Conservation (phyloP, 176 grass and related monocot species). For the Coix lacrymajobi region DNA sequence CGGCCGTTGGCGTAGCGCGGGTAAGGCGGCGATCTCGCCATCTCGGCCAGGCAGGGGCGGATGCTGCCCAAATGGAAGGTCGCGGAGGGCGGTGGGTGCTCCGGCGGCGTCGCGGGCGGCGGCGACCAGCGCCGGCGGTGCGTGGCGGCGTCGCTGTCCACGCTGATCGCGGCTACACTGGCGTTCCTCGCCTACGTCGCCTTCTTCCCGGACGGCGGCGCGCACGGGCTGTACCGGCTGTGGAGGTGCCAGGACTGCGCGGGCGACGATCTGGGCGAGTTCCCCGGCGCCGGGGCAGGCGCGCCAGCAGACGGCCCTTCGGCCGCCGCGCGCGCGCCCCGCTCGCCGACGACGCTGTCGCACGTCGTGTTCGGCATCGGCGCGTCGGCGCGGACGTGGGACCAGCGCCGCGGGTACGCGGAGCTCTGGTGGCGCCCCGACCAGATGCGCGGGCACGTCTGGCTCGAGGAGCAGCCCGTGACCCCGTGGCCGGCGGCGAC, state of each 20-base stretch:
- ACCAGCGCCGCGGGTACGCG: conserved; percentile 51
- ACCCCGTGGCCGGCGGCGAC: conserved; percentile 41
- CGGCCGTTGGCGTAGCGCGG: neutral
- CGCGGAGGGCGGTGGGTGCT: conserved; percentile 6
- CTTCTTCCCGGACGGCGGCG: conserved; percentile 40
- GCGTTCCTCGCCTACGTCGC: conserved; percentile 57
- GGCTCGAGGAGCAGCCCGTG: conserved; percentile 69
- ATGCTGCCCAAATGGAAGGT: conserved; percentile 49
- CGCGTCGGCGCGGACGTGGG: conserved; percentile 62
- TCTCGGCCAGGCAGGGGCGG: neutral
- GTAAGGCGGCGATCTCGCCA: conserved; percentile 16
- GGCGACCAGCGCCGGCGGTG: conserved; percentile 37
- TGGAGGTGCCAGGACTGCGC: conserved; percentile 34
- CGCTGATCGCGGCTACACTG: conserved; percentile 46
- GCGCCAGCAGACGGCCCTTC: neutral
- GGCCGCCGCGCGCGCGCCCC: neutral
- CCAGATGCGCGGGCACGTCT: conserved; percentile 69
- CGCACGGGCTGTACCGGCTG: conserved; percentile 32
- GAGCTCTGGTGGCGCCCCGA: conserved; percentile 81
- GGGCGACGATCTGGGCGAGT: neutral
- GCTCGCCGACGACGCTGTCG: conserved; percentile 45
- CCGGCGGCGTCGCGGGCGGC: neutral
- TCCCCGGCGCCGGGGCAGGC: neutral
- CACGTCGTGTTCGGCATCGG: conserved; percentile 91
- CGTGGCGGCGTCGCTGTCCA: conserved; percentile 43